Conservation (phyloP, 176 grass and related monocot species). For the Carex scoparia region DNA sequence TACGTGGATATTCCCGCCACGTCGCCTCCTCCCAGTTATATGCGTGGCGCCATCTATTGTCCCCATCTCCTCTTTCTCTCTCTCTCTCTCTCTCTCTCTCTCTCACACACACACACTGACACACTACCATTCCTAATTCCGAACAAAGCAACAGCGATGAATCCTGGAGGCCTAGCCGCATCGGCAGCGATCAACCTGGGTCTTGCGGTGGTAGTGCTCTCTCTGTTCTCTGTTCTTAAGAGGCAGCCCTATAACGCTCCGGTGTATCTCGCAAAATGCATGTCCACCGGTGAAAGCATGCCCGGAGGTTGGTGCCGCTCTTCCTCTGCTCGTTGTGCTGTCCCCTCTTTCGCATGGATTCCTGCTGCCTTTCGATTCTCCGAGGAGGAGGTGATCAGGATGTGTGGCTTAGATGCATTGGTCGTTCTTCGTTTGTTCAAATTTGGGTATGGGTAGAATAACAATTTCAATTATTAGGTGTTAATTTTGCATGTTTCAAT, state of each 20-base stretch:
- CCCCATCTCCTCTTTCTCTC: neutral
- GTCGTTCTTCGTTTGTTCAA: slow-evolving; percentile 76
- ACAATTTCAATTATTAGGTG: neutral
- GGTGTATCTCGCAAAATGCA: slow-evolving; percentile 51
- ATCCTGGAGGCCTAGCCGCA: slow-evolving; percentile 52
- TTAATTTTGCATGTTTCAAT: neutral
- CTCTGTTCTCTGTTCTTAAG: slow-evolving; percentile 82
- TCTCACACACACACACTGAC: neutral
- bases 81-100: neutral
- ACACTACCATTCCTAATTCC: neutral
- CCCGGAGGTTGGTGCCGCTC: neutral
- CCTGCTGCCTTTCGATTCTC: slow-evolving; percentile 49
- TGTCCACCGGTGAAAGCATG: slow-evolving; percentile 20
- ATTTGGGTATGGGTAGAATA: slow-evolving; percentile 37
- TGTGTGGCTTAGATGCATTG: slow-evolving; percentile 68
- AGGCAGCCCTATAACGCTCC: slow-evolving; percentile 66
- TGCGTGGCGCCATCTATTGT: slow-evolving; percentile 16
- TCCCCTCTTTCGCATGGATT: slow-evolving; percentile 62
- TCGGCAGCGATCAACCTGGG: slow-evolving; percentile 74
- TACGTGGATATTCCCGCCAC: slow-evolving; percentile 9
- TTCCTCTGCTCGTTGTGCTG: slow-evolving; percentile 42
- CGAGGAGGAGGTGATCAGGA: slow-evolving; percentile 55
- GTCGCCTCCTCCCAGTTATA: neutral
- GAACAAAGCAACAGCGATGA: slow-evolving; percentile 20
- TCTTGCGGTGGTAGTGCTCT: slow-evolving; percentile 60